phyloP scores from a whole-genome alignment of 768 basidiomycete species.

The Amanita pallidorosea region DNA sequence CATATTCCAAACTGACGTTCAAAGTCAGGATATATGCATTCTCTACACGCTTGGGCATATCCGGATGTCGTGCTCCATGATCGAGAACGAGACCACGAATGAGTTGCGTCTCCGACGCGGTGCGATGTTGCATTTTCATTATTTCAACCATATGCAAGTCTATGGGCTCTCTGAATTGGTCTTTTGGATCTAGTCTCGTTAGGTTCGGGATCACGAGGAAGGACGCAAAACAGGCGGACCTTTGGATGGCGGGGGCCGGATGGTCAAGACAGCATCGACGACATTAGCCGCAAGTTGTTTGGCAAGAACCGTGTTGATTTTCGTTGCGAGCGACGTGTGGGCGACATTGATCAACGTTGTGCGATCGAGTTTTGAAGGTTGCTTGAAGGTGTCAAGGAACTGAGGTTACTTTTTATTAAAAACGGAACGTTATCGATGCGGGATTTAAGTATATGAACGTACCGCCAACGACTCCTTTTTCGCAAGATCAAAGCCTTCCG shows the following conservation, averaged over 20 bases:
- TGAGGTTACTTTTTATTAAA: slow-evolving; percentile 20
- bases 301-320: slow-evolving; percentile 74
- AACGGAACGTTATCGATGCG: slow-evolving; percentile 3
- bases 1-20: slow-evolving; percentile 97
- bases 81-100: slow-evolving; percentile 93
- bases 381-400: slow-evolving; percentile 92
- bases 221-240: slow-evolving; percentile 26
- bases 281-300: slow-evolving; percentile 84
- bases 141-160: slow-evolving; percentile 99
- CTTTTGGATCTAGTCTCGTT: slow-evolving; percentile 36
- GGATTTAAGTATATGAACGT: slow-evolving; percentile 18
- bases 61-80: slow-evolving; percentile 95
- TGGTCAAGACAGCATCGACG: slow-evolving; percentile 89
- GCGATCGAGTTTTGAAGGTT: slow-evolving; percentile 68
- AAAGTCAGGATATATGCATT: slow-evolving; percentile 92
- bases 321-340: slow-evolving; percentile 91
- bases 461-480: slow-evolving; percentile 91
- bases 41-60: slow-evolving; percentile 98
- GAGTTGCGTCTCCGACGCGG: slow-evolving; percentile 93
- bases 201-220: slow-evolving; percentile 4
- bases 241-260: slow-evolving; percentile 57
- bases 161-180: slow-evolving; percentile 79
- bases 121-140: slow-evolving; percentile 99
- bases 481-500: slow-evolving; percentile 91
- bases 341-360: slow-evolving; percentile 90